Conservation (phyloP, 2,329 filamentous ascomycete species). For the Penicillium sp. region DNA sequence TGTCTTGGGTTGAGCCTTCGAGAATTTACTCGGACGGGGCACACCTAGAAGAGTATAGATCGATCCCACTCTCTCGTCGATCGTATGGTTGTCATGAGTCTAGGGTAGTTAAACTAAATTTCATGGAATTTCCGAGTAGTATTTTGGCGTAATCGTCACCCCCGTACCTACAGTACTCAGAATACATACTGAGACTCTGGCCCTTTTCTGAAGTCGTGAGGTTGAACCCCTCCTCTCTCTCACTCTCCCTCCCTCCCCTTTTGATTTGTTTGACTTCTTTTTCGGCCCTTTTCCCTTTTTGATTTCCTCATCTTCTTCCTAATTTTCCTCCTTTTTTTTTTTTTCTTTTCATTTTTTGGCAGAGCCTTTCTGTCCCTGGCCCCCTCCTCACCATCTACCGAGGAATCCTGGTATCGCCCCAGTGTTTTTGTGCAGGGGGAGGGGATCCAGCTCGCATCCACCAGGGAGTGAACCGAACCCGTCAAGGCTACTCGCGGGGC, state of each 20-base stretch:
- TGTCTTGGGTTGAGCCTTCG: slow-evolving; percentile 8
- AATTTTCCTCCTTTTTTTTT: slow-evolving; percentile 7
- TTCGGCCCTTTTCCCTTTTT: slow-evolving; percentile 4
- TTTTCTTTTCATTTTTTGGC: background rate
- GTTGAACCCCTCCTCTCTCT: slow-evolving; percentile 14
- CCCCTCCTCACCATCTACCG: slow-evolving; percentile 1
- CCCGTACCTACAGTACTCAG: slow-evolving; percentile 13
- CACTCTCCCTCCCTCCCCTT: slow-evolving; percentile 26
- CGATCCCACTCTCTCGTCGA: slow-evolving; percentile 25
- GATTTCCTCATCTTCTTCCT: slow-evolving; percentile 9
- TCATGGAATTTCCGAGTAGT: slow-evolving; percentile 1
- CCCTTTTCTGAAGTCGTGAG: slow-evolving; percentile 22
- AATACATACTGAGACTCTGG: slow-evolving; percentile 21
- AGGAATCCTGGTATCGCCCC: slow-evolving; percentile 1
- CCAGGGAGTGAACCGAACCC: slow-evolving; percentile 4
- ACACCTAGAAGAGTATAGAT: slow-evolving; percentile 25
- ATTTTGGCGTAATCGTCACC: slow-evolving; percentile 18
- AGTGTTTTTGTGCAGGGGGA: slow-evolving; percentile 7
- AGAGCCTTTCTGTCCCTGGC: background rate
- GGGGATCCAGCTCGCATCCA: slow-evolving; percentile 7
- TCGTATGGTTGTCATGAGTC: slow-evolving; percentile 23
- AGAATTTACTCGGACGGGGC: slow-evolving; percentile 15
- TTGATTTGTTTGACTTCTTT: slow-evolving; percentile 1
- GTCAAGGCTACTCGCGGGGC: slow-evolving; percentile 10
- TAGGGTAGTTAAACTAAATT: slow-evolving; percentile 17